A percentile compares a stretch with the other conserved stretches of the same genome.
Conservation (phyloP, 495 filamentous ascomycete species). For the Neurospora sp. region DNA sequence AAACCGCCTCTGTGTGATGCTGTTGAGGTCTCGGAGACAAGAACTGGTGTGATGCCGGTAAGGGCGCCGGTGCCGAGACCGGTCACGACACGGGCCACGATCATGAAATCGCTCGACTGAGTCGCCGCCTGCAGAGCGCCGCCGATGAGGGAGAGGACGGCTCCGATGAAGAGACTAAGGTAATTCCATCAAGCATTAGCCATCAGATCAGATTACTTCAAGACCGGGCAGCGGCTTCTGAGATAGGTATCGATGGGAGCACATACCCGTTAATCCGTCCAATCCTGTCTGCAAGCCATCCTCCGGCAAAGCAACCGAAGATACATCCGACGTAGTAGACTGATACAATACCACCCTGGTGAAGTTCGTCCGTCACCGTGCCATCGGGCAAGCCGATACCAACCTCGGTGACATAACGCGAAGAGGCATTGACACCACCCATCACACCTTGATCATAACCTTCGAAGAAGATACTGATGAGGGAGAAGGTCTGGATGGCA, state of each 20-base stretch:
- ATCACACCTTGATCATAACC: constrained; percentile 69
- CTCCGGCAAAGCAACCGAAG: constrained; percentile 35
- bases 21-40: constrained; percentile 37
- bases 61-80: constrained; percentile 44
- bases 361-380: constrained; percentile 13
- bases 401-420: constrained; percentile 36
- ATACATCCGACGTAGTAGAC: constrained; percentile 48
- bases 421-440: constrained; percentile 52
- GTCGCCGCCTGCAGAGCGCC: constrained; percentile 43
- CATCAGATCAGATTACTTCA: constrained; percentile 4
- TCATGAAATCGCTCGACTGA: constrained; percentile 43
- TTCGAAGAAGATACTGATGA: constrained; percentile 45
- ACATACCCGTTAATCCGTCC: constrained; percentile 10
- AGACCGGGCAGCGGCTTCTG: neutral
- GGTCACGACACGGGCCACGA: constrained; percentile 45
- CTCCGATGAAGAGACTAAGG: constrained; percentile 42
- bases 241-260: neutral
- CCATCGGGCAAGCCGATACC: constrained; percentile 14
- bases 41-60: constrained; percentile 26
- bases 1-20: constrained; percentile 38
- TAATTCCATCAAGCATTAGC: constrained; percentile 36
- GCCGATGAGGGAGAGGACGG: constrained; percentile 44
- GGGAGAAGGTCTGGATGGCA: constrained; percentile 36
- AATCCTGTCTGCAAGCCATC: constrained; percentile 4
- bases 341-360: constrained; percentile 40